Percentiles rank a stretch among this genome's conserved stretches.
Evolutionary conservation across 805 yeast species (phyloP).

Genomic region (Suhomyces prunicola): DNA sequence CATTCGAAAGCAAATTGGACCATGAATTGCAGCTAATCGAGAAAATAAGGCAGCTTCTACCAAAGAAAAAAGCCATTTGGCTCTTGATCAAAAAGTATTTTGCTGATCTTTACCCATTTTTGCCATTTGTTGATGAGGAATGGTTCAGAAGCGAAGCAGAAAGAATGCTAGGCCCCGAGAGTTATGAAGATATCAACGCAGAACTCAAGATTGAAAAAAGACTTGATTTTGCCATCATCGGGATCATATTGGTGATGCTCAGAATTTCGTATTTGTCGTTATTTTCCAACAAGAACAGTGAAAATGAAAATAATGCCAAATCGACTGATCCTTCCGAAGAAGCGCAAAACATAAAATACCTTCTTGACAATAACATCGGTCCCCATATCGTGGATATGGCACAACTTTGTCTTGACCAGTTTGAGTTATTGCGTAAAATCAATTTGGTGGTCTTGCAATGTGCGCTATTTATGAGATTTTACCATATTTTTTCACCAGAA

Average conservation of each 20-base stretch:
- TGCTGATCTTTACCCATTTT: constrained; percentile 15
- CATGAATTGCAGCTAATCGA: constrained; percentile 20
- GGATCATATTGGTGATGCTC: constrained; percentile 30
- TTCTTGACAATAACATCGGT: constrained; percentile 21
- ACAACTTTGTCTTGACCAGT: constrained; percentile 34
- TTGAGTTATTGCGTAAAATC: constrained; percentile 39
- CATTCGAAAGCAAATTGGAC: constrained; percentile 29
- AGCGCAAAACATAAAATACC: constrained; percentile 19
- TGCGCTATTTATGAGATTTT: constrained; percentile 54
- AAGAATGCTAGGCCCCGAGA: constrained; percentile 19
- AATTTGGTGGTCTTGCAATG: constrained; percentile 57
- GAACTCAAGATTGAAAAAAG: constrained; percentile 27
- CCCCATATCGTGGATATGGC: constrained; percentile 23
- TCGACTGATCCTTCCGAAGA: constrained; percentile 22
- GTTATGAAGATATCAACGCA: constrained; percentile 17
- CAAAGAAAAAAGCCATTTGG: constrained; percentile 15
- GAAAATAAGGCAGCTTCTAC: constrained; percentile 14
- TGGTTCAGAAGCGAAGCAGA: constrained; percentile 13
- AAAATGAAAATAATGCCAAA: constrained; percentile 27
- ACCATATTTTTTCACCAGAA: constrained; percentile 56
- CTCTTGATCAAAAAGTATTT: constrained; percentile 16
- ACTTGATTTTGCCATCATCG: constrained; percentile 33
- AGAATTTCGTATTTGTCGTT: constrained; percentile 35
- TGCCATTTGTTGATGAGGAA: constrained; percentile 20
- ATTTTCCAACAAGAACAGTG: constrained; percentile 32